phyloP scores from a whole-genome alignment of 2,329 filamentous ascomycete species.

The Zymoseptoria passerinii region DNA sequence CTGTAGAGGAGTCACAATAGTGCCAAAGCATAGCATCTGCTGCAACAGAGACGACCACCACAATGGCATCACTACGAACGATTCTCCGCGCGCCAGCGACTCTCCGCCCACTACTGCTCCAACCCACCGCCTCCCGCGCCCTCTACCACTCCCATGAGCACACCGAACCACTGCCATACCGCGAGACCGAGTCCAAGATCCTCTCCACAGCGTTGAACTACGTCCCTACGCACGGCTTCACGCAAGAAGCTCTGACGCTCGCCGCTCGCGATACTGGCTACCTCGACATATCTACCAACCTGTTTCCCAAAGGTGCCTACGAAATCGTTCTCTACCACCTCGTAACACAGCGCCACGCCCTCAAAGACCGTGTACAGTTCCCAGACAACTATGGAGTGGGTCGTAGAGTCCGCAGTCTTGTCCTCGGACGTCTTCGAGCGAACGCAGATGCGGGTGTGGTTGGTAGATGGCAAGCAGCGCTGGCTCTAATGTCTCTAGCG shows the following conservation, averaged over 20 bases:
- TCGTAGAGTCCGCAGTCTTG: slow-evolving; percentile 59
- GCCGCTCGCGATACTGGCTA: slow-evolving; percentile 81
- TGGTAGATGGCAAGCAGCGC: slow-evolving; percentile 78
- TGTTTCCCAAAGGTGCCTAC: slow-evolving; percentile 73
- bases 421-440: slow-evolving; percentile 67
- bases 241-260: slow-evolving; percentile 59
- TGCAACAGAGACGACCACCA: background rate
- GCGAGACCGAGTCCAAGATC: slow-evolving; percentile 61
- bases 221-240: slow-evolving; percentile 78
- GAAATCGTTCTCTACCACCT: slow-evolving; percentile 75
- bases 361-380: slow-evolving; percentile 45
- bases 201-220: slow-evolving; percentile 72
- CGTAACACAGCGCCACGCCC: slow-evolving; percentile 53
- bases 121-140: slow-evolving; percentile 11
- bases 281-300: slow-evolving; percentile 73
- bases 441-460: slow-evolving; percentile 58
- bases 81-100: slow-evolving; percentile 20
- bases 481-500: slow-evolving; percentile 83
- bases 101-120: slow-evolving; percentile 22
- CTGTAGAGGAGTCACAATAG: background rate
- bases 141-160: slow-evolving; percentile 70
- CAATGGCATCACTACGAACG: slow-evolving; percentile 13
- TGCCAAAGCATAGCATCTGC: background rate
- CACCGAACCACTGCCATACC: slow-evolving; percentile 55
- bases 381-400: slow-evolving; percentile 41